Evolutionary conservation across 129 eudicot species (phyloP).

Genomic region (Pseudognaphalium luteoalbum): DNA sequence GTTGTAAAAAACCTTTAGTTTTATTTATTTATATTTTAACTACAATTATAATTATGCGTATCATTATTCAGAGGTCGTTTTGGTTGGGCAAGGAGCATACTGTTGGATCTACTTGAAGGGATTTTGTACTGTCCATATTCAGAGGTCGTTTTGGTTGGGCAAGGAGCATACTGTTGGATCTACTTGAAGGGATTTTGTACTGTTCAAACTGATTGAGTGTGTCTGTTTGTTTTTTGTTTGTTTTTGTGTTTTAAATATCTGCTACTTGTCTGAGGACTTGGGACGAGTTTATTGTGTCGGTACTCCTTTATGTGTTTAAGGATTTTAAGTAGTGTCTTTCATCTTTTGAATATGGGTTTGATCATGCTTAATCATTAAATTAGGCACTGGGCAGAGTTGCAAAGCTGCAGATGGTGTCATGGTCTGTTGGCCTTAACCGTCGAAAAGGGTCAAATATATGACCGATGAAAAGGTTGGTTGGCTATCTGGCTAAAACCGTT

Average conservation of each 20-base stretch:
- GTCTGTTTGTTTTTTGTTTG: not conserved
- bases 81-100: not conserved
- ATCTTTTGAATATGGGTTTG: not conserved
- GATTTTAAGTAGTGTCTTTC: not conserved
- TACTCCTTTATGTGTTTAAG: not conserved
- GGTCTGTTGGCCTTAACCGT: too few species aligned
- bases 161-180: not conserved
- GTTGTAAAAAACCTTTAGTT: not conserved
- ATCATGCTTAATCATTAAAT: not conserved
- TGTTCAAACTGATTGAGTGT: not conserved
- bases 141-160: slow-evolving; percentile 2
- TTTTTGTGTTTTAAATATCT: not conserved
- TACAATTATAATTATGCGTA: not conserved
- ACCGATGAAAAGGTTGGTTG: too few species aligned
- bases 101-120: not conserved
- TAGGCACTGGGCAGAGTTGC: too few species aligned
- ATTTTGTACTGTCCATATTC: not conserved
- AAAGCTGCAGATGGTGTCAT: too few species aligned
- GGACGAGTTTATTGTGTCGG: not conserved
- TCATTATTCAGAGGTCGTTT: not conserved
- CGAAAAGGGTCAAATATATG: too few species aligned
- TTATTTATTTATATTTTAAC: not conserved
- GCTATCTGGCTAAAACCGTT: too few species aligned
- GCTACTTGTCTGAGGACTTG: not conserved
- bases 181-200: not conserved